Percentiles rank a stretch among this genome's conserved stretches.
These are phyloP conservation scores for Castanea crenata DNA, from an alignment of 306 rosid species.

Conservation along the genomic window DNA sequence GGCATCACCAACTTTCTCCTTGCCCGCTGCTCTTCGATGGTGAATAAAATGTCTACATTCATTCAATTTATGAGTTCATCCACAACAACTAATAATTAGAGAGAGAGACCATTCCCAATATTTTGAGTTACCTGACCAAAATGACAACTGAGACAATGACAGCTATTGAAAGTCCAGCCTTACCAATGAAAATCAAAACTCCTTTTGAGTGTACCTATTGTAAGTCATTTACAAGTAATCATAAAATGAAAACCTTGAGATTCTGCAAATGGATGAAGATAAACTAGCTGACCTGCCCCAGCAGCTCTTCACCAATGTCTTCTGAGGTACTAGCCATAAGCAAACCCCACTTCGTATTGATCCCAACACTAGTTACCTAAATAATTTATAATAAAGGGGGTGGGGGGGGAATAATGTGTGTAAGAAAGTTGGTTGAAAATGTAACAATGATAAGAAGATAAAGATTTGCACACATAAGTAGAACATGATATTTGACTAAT, in stretches of 20 bases:
- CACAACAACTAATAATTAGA: background rate
- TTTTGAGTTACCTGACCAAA: conserved; percentile 54
- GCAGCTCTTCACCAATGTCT: conserved; percentile 98
- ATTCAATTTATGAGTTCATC: conserved; percentile 12
- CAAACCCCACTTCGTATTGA: conserved; percentile 97
- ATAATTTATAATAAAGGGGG: no score
- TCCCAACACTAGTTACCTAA: conserved; percentile 88
- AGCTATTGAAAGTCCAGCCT: conserved; percentile 88
- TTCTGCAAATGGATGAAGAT: background rate
- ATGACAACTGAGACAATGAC: conserved; percentile 68
- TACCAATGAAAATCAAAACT: conserved; percentile 90
- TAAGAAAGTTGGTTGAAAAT: background rate
- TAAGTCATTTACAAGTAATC: conserved; percentile 20
- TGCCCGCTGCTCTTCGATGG: conserved; percentile 56
- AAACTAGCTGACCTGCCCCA: conserved; percentile 65
- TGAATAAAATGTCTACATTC: conserved; percentile 78
- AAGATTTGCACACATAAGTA: background rate
- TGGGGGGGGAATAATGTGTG: no score
- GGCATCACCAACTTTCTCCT: conserved; percentile 66
- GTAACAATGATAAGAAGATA: background rate
- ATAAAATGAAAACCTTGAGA: background rate
- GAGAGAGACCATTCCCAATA: conserved; percentile 3
- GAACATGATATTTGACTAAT: background rate
- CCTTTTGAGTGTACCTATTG: conserved; percentile 90
- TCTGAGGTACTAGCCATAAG: conserved; percentile 98